Base-by-base conservation (phyloP, 305 asterid genomes). In the Coffea humblotiana region DNA sequence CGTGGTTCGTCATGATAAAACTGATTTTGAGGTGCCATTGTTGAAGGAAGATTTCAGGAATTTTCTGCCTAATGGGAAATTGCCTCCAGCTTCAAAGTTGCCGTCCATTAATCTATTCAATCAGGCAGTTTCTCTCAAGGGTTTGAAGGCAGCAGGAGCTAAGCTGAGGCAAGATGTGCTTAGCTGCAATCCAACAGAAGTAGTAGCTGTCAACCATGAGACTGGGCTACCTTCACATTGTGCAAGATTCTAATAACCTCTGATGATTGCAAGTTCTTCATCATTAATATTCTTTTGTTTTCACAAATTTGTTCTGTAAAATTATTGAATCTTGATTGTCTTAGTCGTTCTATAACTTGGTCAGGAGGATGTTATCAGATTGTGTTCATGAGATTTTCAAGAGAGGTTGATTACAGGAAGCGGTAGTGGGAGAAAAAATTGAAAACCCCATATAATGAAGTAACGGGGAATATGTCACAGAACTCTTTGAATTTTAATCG, bases 151-250 rank as follows among this genome's bases (percentile, higher is more conserved):
- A 0, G 99, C 97, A 0, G 99, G 99, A 29, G 98, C 98, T 0
- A 96, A 91, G 78, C 48, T 96, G 64, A 87, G 91, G 64, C 92
- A 91, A 79, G 99, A 96, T 83, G 97, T 94, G 32, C 89, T 96
- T 12, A 84, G 81, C 23, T 96, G 98, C 89, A 83, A 40, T n/a
- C 72, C 89, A 14, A 78, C 86, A 2, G 91, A 96, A 82, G 54
- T 82, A 0, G 98, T 92, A 64, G 76, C 61, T 27, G 97, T 91
- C 43, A 74, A 90, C 77, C 88, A 77, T 71, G 88, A 86, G 64
- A 96, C 99, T 0, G 98, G 99, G 25, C 73, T 94, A 19, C 97
- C 97, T 79, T 91, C 94, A 43, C 92, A 86, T 83, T 96, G 99
- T 84, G 94, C 97, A 54, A 88, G 66, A 77, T 87, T 91, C 86